Evolutionary conservation across 2,329 filamentous ascomycete species (phyloP).

Genomic region (Colletotrichum tamarilloi): DNA sequence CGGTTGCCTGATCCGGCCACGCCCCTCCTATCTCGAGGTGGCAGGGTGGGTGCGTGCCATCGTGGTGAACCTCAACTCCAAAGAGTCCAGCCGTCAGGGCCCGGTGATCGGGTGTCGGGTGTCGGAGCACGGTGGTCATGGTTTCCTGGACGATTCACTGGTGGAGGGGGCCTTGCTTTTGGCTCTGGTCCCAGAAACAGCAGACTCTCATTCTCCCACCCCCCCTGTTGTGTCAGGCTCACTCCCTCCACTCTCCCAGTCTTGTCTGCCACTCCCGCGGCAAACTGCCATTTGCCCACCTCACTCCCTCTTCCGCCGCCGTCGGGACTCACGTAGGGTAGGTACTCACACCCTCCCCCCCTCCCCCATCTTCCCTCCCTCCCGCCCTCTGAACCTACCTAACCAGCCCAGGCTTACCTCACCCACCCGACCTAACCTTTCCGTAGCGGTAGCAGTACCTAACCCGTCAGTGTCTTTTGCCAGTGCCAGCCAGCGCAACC

Average conservation of each 20-base stretch:
- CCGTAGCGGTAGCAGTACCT: too few relatives aligned
- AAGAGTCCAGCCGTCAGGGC: constrained; percentile 23
- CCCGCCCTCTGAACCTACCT: neutral
- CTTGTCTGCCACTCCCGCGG: constrained; percentile 20
- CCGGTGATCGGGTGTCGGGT: constrained; percentile 34
- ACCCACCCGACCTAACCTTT: neutral
- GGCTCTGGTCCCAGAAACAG: constrained; percentile 17
- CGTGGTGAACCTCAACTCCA: neutral
- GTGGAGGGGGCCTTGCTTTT: constrained; percentile 9
- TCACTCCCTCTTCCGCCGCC: constrained; percentile 8
- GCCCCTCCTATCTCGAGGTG: neutral
- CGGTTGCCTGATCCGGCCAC: constrained; percentile 25
- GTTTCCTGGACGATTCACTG: constrained; percentile 31
- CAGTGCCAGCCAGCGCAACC: constrained; percentile 28
- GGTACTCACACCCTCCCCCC: neutral
- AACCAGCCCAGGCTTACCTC: constrained; percentile 9
- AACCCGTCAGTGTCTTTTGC: constrained; percentile 12
- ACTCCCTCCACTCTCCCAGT: neutral
- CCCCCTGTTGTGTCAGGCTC: neutral
- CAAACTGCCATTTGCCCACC: constrained; percentile 24
- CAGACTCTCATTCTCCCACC: neutral
- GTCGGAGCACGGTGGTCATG: constrained; percentile 27
- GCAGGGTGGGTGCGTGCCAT: neutral
- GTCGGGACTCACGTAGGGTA: neutral
- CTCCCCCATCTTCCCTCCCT: constrained; percentile 3